These are phyloP conservation scores for Diplodia seriata DNA, from an alignment of 2,329 filamentous ascomycete genomes.

Conservation along the genomic window DNA sequence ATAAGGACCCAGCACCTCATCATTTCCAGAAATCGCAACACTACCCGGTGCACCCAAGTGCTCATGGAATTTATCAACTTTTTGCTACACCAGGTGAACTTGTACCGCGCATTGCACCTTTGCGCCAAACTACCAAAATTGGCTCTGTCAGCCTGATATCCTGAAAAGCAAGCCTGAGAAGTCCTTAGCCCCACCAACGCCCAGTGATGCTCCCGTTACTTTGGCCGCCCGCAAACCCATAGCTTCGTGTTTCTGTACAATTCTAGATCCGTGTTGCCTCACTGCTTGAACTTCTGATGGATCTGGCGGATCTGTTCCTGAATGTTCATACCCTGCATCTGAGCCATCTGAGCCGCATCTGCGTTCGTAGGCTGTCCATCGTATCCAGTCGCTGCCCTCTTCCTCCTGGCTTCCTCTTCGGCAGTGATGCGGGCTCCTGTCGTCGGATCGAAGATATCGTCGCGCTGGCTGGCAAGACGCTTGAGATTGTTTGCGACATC, in stretches of 20 bases:
- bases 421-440: conserved; percentile 73
- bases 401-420: conserved; percentile 74
- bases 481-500: conserved; percentile 96
- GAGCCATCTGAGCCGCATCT: conserved; percentile 59
- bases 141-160: conserved; percentile 30
- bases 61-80: not conserved
- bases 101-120: conserved; percentile 22
- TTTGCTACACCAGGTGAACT: conserved; percentile 18
- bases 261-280: not conserved
- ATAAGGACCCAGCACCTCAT: conserved; percentile 2
- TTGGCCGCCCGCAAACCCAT: conserved; percentile 18
- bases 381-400: conserved; percentile 70
- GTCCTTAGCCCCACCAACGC: conserved; percentile 28
- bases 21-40: conserved; percentile 13
- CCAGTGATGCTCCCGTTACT: conserved; percentile 15
- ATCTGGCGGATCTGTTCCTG: conserved; percentile 82
- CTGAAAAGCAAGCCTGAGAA: conserved; percentile 29
- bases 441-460: conserved; percentile 81
- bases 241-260: conserved; percentile 22
- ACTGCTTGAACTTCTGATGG: conserved; percentile 59
- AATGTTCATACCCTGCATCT: conserved; percentile 68
- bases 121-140: conserved; percentile 28
- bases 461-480: conserved; percentile 86
- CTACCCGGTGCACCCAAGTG: not conserved
- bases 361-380: conserved; percentile 69